Evolutionary conservation across 2,329 filamentous ascomycete genomes (phyloP), one percentile per base, ranked within the genome.

Genomic region (Leptographium wingfieldii): DNA sequence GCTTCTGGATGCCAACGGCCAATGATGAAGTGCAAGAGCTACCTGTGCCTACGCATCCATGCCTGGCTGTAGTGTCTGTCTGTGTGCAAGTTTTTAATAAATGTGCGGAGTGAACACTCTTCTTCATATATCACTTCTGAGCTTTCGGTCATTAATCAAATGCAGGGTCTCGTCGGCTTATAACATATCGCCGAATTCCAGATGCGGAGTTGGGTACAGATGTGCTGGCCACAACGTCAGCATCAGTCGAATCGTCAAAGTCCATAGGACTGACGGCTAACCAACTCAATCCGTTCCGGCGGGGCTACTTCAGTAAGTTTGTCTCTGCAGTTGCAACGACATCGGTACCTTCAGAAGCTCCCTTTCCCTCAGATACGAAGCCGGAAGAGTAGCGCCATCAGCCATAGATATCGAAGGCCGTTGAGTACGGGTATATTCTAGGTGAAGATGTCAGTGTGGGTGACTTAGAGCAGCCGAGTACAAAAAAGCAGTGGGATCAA

Each of bases 1-100:
- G 88, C 9, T 95, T 99, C 77, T 99, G 94, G 94, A 95, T 97
- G 89, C 94, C 94, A 0, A 95, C 91, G 0, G 86, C 90, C 33
- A 91, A 90, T 68, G 85, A 88, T 62, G 82, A 90, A 65, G 81
- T 90, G 55, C 81, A 86, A 61, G 88, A 92, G 68, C 83, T 96
- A 27, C 77, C 83, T 0, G 80, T 92, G 16, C 92, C 92, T 0
- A 80, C 78, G 25, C 90, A 97, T 69, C 87, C 88, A 0, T 83
- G 81, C 60, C 74, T 99, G 16, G 81, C 87, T 67, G 74, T 92
- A 29, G 80, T 91, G 25, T 84, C 81, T 52, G 81, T 91, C 35
- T 96, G 91, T 68, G 83, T 88, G 7, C 94, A 99, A 70, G 78
- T 81, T 0, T 99, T 99, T 70, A 92, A 90, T 69, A 94, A 88